Evolutionary conservation across 345 rosid genomes (phyloP).

Genomic region (Bretschneidera sinensis): DNA sequence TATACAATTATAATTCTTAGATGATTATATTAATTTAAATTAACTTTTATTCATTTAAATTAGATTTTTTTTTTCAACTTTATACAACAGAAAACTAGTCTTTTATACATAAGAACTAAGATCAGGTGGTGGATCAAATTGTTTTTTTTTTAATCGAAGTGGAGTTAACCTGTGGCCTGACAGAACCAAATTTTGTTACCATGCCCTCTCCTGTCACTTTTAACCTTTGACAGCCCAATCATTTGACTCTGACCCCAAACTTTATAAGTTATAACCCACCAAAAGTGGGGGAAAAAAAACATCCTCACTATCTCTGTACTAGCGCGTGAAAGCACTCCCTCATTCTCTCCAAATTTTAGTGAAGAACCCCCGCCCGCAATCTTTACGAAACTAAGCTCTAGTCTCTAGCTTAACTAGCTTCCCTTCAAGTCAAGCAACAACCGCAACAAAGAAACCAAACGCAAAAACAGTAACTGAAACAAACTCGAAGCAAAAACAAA

Average conservation of each 20-base stretch:
- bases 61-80: no score
- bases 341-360: neutral
- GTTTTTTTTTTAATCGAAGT: slow-evolving; percentile 35
- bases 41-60: no score
- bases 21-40: no score
- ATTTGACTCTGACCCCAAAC: slow-evolving; percentile 17
- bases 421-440: neutral
- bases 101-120: no score
- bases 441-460: neutral
- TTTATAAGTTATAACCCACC: no score
- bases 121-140: slow-evolving; percentile 14
- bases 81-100: no score
- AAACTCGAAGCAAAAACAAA: slow-evolving; percentile 3
- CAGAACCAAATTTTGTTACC: slow-evolving; percentile 6
- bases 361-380: slow-evolving; percentile 10
- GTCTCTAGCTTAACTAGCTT: neutral
- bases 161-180: slow-evolving; percentile 17
- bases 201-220: slow-evolving; percentile 23
- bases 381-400: slow-evolving; percentile 22
- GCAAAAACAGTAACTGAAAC: slow-evolving; percentile 12
- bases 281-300: neutral
- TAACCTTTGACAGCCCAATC: slow-evolving; percentile 35
- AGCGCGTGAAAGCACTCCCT: no score
- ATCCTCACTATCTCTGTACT: neutral
- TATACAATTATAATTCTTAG: no score